These are phyloP conservation scores for Polytolypa hystricis DNA, from an alignment of 2,329 filamentous ascomycete species.

Conservation along the genomic window DNA sequence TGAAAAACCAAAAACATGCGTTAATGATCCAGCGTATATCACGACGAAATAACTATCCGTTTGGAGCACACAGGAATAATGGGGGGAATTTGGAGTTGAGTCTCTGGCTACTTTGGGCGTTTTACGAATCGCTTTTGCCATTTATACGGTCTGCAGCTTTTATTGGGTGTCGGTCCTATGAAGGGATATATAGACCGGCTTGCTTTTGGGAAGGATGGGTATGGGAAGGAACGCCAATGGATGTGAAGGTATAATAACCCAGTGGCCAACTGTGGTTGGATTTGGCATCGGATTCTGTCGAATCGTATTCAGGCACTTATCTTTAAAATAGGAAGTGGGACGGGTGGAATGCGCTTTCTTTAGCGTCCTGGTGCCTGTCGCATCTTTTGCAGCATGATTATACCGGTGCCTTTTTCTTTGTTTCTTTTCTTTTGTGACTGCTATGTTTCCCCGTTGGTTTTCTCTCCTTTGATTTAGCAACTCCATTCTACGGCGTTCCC, in stretches of 20 bases:
- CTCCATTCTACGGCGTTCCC: background rate
- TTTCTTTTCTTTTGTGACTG: slow-evolving; percentile 15
- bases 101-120: background rate
- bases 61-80: slow-evolving; percentile 19
- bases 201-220: no score
- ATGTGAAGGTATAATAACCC: no score
- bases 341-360: no score
- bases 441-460: background rate
- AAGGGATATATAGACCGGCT: no score
- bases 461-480: background rate
- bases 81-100: background rate
- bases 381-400: no score
- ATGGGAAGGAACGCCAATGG: no score
- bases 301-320: no score
- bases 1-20: slow-evolving; percentile 17
- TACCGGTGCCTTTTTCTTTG: slow-evolving; percentile 12
- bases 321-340: no score
- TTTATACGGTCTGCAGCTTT: background rate
- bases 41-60: no score
- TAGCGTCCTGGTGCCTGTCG: no score
- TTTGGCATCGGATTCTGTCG: background rate
- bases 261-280: no score
- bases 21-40: slow-evolving; percentile 18
- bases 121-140: background rate
- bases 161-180: background rate